Base-by-base conservation (phyloP, 1,284 basidiomycete genomes). In the Microbotryum scabiosae region DNA sequence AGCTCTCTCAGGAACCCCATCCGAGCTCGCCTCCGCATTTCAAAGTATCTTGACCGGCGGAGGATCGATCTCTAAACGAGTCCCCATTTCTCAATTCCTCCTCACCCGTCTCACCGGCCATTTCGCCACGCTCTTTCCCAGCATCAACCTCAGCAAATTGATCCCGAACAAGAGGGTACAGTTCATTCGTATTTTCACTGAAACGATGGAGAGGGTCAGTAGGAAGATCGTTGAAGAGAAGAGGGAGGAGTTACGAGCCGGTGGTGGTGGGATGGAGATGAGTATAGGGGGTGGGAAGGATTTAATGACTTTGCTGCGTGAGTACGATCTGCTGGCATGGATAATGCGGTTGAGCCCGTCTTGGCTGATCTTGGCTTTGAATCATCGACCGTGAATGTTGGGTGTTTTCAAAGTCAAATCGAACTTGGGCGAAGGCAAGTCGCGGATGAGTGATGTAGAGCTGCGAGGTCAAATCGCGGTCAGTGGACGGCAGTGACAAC, bases 1-100 rank as follows among this genome's bases (percentile, higher is more conserved):
- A 45, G 68, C 71, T 23, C 52, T 74, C 53, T 62, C 69, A 48
- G 63, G 69, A 32, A 57, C 62, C 1, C 18, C 58, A 18, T 70
- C 69, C 60, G 56, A 62, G 48, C 69, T 74, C n/a, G 73, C 68
- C 16, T 48, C 36, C 5, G 71, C 69, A 18, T 74, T 66, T 57
- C n/a, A 21, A 10, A 23, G 23, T 25, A 62, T 67, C 58, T 60
- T 67, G 43, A 53, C 51, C n/a, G 54, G 52, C 5, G 25, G 28
- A 23, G 45, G n/a, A 20, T 20, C 25, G n/a, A 32, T 52, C n/a
- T 14, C 25, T 14, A 25, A n/a, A 52, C 14, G 10, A 41, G 36
- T 41, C 9, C 36, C 54, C 2, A 30, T 52, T 14, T 16, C n/a
- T 14, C 26, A 36, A 5, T 21, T 67, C 12, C 21, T 65, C 10